Percentiles rank a stretch among this genome's conserved stretches.
Evolutionary conservation across 352 stramenopile species (phyloP).

Genomic region (Globisporangium emineosum): DNA sequence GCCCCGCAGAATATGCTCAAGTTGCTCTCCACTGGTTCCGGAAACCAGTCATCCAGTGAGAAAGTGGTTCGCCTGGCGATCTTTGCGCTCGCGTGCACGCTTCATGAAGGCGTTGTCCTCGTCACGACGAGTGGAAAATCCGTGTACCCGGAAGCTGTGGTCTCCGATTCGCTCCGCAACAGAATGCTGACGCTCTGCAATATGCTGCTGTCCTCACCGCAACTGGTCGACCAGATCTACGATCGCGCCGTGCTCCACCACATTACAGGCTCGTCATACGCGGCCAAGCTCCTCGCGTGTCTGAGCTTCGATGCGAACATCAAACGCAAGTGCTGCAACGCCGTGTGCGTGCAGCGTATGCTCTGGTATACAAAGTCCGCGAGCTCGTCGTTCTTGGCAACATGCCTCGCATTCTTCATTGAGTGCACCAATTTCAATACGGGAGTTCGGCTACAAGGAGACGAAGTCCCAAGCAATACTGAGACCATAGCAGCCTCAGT

Average conservation of each 20-base stretch:
- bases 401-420: slow-evolving; percentile 36
- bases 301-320: slow-evolving; percentile 25
- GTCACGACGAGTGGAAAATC: neutral
- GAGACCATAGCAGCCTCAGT: neutral
- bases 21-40: slow-evolving; percentile 25
- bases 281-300: slow-evolving; percentile 33
- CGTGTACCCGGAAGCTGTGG: slow-evolving; percentile 8
- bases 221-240: slow-evolving; percentile 24
- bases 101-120: slow-evolving; percentile 31
- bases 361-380: slow-evolving; percentile 29
- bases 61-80: slow-evolving; percentile 36
- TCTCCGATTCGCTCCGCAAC: slow-evolving; percentile 9
- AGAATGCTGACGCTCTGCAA: slow-evolving; percentile 24
- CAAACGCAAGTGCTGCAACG: slow-evolving; percentile 24
- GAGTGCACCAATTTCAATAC: slow-evolving; percentile 21
- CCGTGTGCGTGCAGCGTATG: slow-evolving; percentile 24
- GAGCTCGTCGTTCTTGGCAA: slow-evolving; percentile 29
- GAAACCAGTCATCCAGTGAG: slow-evolving; percentile 20
- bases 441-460: neutral
- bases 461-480: neutral
- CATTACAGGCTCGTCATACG: slow-evolving; percentile 31
- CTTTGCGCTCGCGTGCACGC: slow-evolving; percentile 43
- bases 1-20: slow-evolving; percentile 45
- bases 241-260: slow-evolving; percentile 20
- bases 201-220: slow-evolving; percentile 15